Evolutionary conservation across 352 stramenopile species (phyloP).

Genomic region (Globisporangium okanoganense): DNA sequence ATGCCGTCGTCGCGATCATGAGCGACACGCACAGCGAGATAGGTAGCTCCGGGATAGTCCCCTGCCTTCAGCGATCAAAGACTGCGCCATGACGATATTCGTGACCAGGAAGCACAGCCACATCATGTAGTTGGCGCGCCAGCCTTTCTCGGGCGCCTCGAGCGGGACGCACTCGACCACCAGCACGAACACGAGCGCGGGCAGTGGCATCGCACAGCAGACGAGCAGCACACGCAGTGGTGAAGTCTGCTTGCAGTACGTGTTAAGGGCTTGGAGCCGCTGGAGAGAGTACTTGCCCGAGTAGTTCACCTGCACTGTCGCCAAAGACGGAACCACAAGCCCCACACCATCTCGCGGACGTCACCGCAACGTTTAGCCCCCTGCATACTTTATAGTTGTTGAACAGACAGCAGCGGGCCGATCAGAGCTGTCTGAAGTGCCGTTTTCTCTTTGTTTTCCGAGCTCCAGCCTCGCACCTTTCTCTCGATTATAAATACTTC

Average conservation of each 20-base stretch:
- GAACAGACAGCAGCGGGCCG: no score
- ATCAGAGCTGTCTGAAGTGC: no score
- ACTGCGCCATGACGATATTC: background rate
- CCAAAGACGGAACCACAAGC: no score
- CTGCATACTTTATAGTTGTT: no score
- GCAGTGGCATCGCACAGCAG: background rate
- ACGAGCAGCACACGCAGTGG: background rate
- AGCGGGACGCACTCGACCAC: background rate
- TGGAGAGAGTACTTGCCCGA: constrained; percentile 9
- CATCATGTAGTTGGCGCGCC: constrained; percentile 1
- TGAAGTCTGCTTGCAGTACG: constrained; percentile 6
- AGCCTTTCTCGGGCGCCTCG: background rate
- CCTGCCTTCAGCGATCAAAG: background rate
- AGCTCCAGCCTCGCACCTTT: no score
- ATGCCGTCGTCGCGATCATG: background rate
- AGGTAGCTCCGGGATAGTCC: background rate
- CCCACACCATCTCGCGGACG: no score
- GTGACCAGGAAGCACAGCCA: background rate
- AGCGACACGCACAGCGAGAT: no score
- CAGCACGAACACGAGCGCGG: background rate
- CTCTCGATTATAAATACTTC: no score
- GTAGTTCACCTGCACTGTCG: constrained; percentile 14
- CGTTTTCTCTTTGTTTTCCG: no score
- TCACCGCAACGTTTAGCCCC: no score
- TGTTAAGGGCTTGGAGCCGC: constrained; percentile 4